These are phyloP conservation scores for Erysimum pusillum DNA, from an alignment of 441 rosid species.

Conservation along the genomic window DNA sequence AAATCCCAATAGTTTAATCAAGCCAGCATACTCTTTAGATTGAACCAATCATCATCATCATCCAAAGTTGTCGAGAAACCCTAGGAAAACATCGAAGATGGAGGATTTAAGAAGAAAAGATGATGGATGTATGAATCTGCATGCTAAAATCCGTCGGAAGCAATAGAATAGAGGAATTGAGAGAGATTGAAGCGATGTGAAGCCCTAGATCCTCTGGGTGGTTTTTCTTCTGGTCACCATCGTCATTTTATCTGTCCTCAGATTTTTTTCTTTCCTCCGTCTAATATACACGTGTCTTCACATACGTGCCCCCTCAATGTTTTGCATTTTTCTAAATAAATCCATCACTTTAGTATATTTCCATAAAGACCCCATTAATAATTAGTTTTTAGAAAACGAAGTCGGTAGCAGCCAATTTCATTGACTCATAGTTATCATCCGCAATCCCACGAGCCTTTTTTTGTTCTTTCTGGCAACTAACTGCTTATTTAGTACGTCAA, in stretches of 20 bases:
- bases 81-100: conserved; percentile 27
- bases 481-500: neutral
- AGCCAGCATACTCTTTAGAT: conserved; percentile 29
- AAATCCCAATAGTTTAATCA: conserved; percentile 11
- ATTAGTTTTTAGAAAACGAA: neutral
- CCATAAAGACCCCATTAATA: neutral
- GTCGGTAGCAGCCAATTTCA: conserved; percentile 24
- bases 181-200: conserved; percentile 33
- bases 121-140: neutral
- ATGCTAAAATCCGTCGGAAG: conserved; percentile 15
- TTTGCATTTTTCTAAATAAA: neutral
- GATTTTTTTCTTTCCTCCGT: conserved; percentile 7
- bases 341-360: conserved; percentile 12
- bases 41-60: conserved; percentile 34
- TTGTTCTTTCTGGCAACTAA: neutral
- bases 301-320: conserved; percentile 1
- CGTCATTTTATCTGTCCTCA: conserved; percentile 43
- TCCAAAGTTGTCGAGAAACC: conserved; percentile 32
- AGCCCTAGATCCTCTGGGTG: conserved; percentile 51
- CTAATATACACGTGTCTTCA: conserved; percentile 45
- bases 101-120: conserved; percentile 28
- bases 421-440: conserved; percentile 31
- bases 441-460: neutral
- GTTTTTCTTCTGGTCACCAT: conserved; percentile 39
- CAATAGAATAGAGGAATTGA: neutral